phyloP scores from a whole-genome alignment of 2,329 filamentous ascomycete genomes.

The Sarocladiaceae sp. region DNA sequence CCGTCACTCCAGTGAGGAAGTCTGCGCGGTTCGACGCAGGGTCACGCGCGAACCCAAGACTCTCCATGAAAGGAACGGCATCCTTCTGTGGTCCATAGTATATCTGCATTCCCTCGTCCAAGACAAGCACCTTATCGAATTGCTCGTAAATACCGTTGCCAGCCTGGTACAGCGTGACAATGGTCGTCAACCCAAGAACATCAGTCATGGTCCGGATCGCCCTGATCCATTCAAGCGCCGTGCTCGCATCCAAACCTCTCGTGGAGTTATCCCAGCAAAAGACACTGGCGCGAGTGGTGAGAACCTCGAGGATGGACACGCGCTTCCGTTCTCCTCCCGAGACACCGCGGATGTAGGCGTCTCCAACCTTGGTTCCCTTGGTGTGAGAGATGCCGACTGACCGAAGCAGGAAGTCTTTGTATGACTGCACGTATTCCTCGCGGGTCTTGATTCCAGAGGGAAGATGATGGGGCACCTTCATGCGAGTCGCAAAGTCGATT shows the following conservation, averaged over 20 bases:
- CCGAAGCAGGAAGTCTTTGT: constrained; percentile 48
- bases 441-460: constrained; percentile 33
- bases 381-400: constrained; percentile 65
- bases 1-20: constrained; percentile 65
- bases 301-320: constrained; percentile 58
- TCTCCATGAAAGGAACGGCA: constrained; percentile 62
- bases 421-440: constrained; percentile 42
- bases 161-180: constrained; percentile 65
- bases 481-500: too few species aligned
- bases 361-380: constrained; percentile 68
- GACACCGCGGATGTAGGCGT: constrained; percentile 71
- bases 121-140: constrained; percentile 70
- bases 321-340: constrained; percentile 70
- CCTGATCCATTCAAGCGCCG: constrained; percentile 65
- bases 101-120: constrained; percentile 62
- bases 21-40: constrained; percentile 57
- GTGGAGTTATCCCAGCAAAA: constrained; percentile 69
- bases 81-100: constrained; percentile 60
- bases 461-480: too few species aligned
- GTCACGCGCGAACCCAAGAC: constrained; percentile 57
- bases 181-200: constrained; percentile 58
- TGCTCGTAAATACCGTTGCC: constrained; percentile 58
- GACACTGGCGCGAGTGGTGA: constrained; percentile 46
- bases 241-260: constrained; percentile 65
- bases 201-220: constrained; percentile 58